phyloP scores from a whole-genome alignment of 768 basidiomycete species.

The Obba rivulosa region DNA sequence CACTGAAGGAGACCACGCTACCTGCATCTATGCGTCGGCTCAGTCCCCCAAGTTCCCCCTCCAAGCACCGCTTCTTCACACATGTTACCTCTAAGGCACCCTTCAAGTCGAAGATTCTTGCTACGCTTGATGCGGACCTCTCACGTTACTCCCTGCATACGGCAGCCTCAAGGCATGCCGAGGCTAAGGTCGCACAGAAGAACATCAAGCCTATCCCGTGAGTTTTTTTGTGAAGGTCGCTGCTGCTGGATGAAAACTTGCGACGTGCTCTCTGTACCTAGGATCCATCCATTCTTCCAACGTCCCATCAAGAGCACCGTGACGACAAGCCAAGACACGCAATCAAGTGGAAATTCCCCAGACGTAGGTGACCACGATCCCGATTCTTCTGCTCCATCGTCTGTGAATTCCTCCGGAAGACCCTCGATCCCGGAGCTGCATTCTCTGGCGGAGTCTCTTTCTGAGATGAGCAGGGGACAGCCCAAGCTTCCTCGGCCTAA shows the following conservation, averaged over 20 bases:
- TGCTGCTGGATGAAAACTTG: background rate
- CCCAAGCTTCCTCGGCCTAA: background rate
- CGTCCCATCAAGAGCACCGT: background rate
- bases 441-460: background rate
- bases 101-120: slow-evolving; percentile 16
- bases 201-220: background rate
- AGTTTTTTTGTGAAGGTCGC: background rate
- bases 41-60: slow-evolving; percentile 14
- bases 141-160: slow-evolving; percentile 1
- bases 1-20: slow-evolving; percentile 15
- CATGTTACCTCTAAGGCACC: background rate
- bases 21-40: slow-evolving; percentile 8
- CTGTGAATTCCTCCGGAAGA: background rate
- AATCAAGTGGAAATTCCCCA: too few species aligned
- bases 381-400: background rate
- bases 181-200: background rate
- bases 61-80: slow-evolving; percentile 3
- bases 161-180: background rate
- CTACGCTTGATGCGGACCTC: slow-evolving; percentile 16
- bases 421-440: background rate
- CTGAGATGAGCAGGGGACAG: slow-evolving; percentile 1
- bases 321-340: background rate
- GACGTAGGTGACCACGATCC: too few species aligned
- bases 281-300: background rate
- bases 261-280: background rate